Base-by-base conservation (phyloP, 2,329 filamentous ascomycete species). In the Colletotrichum sp. region DNA sequence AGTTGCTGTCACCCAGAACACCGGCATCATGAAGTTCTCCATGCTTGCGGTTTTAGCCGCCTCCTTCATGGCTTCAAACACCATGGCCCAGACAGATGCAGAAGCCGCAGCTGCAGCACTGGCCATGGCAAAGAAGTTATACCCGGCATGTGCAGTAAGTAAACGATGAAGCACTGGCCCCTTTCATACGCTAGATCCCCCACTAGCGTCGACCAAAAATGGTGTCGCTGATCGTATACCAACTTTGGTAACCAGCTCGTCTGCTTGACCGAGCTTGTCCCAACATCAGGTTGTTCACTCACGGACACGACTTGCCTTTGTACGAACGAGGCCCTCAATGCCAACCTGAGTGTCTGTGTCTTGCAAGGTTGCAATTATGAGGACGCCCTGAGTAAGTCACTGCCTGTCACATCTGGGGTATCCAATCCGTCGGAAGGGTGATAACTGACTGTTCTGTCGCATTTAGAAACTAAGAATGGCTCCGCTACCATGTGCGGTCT, bases 401-500 rank as follows among this genome's bases (percentile, higher is more conserved):
- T 16, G 32, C 32, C 21, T 30, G 32, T 21, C n/a, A 16, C 21
- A 21, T 26, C n/a, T 5, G 21, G n/a, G 30, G 21, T 21, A 32
- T 26, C 61, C 15, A 21, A n/a, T 61, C 9, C 1, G 21, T 64
- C 18, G 13, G 28, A 36, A 26, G 15, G 18, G 0, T 61, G 58
- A 61, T 12, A 69, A 52, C 13, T 52, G 21, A 48, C 28, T n/a
- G 8, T 16, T 68, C 48, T n/a, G 32, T 28, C 24, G 8, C 32
- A 9, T 34, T 32, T 28, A 71, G 68, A 61, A 82, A 80, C 70
- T 78, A 80, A n/a, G 73, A 76, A 66, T 71, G 76, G 43, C 43
- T 71, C 68, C 18, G 57, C 68, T 13, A 71, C 68, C 4, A 78
- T 75, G 10, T 83, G 82, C 67, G 80, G 80, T 12, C 65, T 78